A percentile compares a stretch with the other conserved stretches of the same genome.
These are phyloP conservation scores for Globisporangium okanoganense DNA, from an alignment of 352 stramenopile species.

Conservation along the genomic window DNA sequence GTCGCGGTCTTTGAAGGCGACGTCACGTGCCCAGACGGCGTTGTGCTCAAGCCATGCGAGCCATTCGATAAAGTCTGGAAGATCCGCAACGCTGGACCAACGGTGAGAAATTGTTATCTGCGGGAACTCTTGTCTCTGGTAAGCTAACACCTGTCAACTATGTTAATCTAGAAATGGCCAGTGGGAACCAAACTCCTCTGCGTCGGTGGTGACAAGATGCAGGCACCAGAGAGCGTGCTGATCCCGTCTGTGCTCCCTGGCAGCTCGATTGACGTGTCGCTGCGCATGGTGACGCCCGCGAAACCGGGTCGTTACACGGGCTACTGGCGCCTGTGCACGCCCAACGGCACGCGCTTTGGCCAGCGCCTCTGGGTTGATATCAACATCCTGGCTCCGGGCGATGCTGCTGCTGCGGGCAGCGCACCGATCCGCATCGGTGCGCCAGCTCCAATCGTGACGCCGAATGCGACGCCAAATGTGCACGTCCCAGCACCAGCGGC, in stretches of 20 bases:
- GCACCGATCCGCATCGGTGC: conserved; percentile 36
- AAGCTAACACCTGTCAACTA: not conserved
- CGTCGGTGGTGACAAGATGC: conserved; percentile 73
- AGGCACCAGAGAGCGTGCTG: conserved; percentile 61
- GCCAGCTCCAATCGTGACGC: conserved; percentile 25
- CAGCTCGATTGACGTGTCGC: conserved; percentile 68
- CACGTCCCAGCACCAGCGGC: conserved; percentile 28
- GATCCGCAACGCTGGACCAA: conserved; percentile 73
- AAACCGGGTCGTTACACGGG: conserved; percentile 72
- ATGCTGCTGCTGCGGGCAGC: conserved; percentile 42
- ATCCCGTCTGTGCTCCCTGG: conserved; percentile 66
- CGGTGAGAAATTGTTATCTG: conserved; percentile 15
- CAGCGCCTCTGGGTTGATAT: conserved; percentile 89
- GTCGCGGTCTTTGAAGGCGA: conserved; percentile 87
- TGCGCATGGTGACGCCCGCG: conserved; percentile 54
- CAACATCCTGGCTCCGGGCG: conserved; percentile 33
- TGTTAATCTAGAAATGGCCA: conserved; percentile 53
- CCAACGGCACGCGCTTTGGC: conserved; percentile 79
- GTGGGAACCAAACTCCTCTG: conserved; percentile 62
- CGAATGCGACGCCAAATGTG: conserved; percentile 13
- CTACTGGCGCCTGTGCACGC: conserved; percentile 85
- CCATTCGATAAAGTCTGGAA: conserved; percentile 87
- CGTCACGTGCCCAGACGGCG: conserved; percentile 82
- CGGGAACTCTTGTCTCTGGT: not conserved
- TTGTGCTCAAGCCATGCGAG: conserved; percentile 57